Percentiles rank a stretch among this genome's conserved stretches.
Conservation (phyloP, 139 green algal genomes). For the Trebouxia sp. region DNA sequence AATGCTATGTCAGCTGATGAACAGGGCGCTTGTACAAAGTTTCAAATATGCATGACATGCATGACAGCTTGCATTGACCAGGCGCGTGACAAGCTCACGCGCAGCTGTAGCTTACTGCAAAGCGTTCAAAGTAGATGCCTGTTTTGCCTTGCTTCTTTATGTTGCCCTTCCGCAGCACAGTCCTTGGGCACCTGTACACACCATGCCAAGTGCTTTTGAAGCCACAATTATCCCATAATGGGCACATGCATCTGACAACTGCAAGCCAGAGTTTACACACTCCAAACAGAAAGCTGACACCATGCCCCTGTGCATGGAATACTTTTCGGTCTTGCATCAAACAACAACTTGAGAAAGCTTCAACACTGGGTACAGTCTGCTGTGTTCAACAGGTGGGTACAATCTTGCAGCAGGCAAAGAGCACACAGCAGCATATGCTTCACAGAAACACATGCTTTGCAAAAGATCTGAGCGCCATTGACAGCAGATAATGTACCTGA, state of each 20-base stretch:
- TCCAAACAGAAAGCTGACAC: neutral
- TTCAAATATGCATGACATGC: no score
- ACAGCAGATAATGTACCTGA: neutral
- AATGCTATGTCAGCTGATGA: neutral
- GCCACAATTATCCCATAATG: neutral
- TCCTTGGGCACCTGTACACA: constrained; percentile 19
- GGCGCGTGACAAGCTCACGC: neutral
- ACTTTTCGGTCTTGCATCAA: neutral
- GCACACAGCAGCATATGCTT: no score
- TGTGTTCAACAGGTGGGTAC: no score
- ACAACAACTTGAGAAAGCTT: neutral
- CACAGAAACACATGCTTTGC: no score
- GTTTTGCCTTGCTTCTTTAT: constrained; percentile 31
- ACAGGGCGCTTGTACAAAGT: neutral
- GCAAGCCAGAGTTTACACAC: neutral
- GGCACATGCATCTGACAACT: neutral
- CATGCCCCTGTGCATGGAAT: neutral
- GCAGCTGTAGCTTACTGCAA: constrained; percentile 3
- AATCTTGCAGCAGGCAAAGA: no score
- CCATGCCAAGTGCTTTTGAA: neutral
- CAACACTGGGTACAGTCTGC: neutral
- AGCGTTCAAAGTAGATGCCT: constrained; percentile 26
- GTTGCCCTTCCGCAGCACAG: constrained; percentile 11
- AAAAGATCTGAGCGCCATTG: neutral
- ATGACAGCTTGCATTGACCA: neutral